Base-by-base conservation (phyloP, 441 rosid genomes). In the Corymbia calophylla region DNA sequence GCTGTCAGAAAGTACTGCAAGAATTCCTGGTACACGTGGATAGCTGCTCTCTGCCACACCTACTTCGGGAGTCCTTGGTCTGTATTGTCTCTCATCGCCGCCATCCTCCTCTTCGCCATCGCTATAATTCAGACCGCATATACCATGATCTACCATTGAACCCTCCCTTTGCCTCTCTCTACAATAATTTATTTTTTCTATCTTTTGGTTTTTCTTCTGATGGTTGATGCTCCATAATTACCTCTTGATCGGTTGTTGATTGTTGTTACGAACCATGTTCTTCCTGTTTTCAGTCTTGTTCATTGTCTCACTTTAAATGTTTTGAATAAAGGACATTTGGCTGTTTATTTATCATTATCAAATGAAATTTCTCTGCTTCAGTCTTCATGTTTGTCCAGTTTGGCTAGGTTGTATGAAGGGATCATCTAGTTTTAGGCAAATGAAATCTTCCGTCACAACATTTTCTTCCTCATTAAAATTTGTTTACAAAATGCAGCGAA, bases 11-110 rank as follows among this genome's bases (percentile, higher is more conserved):
- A 47, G 14, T 88, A 90, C 66, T 91, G 66, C 70, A 35, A 86
- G 7, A 80, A 25, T 23, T 55, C 1, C 18, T 85, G 53, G 47
- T 70, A 9, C 21, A 51, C 98, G 96, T 92, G 44, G 44, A 39
- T 39, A 39, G 44, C 44, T 39, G 44, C 44, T 39, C 44, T 39
- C 3, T 39, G 44, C 44, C 44, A 39, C 44, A 39, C 44, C 44
- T 39, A 39, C 44, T 39, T 39, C 44, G 44, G 44, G 44, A 39
- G 44, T 39, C 44, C 44, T 39, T 39, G 44, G 44, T 39, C 44
- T 39, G 44, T 39, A 39, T 39, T 39, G 44, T 39, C 62, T 56
- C 9, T 56, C 62, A 23, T 56, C 6, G 29, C 62, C 13, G 62
- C 13, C 62, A 56, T 56, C 62, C 29, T 56, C 13, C 62, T 56